Base-by-base conservation (phyloP, 768 basidiomycete species). In the Sporobolomyces pararoseus region DNA sequence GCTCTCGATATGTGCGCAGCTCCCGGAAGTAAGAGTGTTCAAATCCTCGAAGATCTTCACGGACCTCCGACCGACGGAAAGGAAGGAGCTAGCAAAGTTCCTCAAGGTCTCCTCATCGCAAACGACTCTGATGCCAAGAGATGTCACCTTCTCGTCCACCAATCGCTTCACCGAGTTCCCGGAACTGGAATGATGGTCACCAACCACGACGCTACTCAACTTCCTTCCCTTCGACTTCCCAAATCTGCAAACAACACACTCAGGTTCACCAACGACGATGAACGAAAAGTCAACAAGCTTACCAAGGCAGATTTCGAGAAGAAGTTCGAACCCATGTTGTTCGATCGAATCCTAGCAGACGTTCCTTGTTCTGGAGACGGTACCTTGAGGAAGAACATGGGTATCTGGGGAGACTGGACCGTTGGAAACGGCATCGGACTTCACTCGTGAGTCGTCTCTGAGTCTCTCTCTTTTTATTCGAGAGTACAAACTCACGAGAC, bases 321-420 rank as follows among this genome's bases (percentile, higher is more conserved):
- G 79, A 81, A 79, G 31, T 77, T 83, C 27, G 81, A 82, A 53
- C 83, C 84, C 35, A 81, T 99, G 59, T 79, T 87, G 66, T 99
- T 96, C 76, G 95, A 98, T 79, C 83, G 95, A 37, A 95, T 99
- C 67, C 80, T 99, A 39, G 94, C 92, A 58, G 96, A 98, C 78
- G 96, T 99, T 13, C 96, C 96, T 13, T 99, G 96, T 78, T 93
- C 90, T 75, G 96, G 96, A 6, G 96, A 99, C 78, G 96, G 95
- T 0, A 99, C 96, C 0, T 79, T 97, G 65, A 82, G 96, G 71
- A 99, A 99, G 83, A 99, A 99, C 78, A 79, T 89, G 19, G 89
- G 87, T 1, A 96, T 99, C 47, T 99, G 96, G 96, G 89, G 88
- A 78, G 83, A 84, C 49, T 99, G 95, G 95, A 86, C 86, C 51